phyloP scores from a whole-genome alignment of 768 basidiomycete genomes.

The Boletus eberwhitei region DNA sequence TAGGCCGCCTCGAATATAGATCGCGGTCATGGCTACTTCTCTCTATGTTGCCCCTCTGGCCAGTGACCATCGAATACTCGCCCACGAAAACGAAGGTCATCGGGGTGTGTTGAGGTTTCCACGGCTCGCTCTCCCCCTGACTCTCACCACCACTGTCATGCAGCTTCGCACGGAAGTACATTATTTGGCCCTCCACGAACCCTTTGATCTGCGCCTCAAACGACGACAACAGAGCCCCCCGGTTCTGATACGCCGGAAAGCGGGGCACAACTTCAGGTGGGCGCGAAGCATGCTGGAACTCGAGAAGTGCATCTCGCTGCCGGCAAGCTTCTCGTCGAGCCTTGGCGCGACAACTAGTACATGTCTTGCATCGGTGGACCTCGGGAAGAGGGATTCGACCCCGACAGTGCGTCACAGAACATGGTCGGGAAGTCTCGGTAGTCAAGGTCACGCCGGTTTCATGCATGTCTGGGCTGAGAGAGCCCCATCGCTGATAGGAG shows the following conservation, averaged over 20 bases:
- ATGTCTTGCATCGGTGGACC: conserved; percentile 42
- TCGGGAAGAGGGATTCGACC: conserved; percentile 34
- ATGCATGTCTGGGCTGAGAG: conserved; percentile 1
- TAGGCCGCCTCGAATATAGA: background rate
- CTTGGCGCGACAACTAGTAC: conserved; percentile 35
- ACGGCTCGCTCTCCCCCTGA: background rate
- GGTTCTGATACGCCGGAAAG: conserved; percentile 22
- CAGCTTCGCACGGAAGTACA: conserved; percentile 21
- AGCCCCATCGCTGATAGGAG: conserved; percentile 2
- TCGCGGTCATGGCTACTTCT: background rate
- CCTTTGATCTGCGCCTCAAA: conserved; percentile 15
- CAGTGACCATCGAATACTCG: conserved; percentile 25
- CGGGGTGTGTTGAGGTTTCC: background rate
- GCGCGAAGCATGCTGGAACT: too few species aligned
- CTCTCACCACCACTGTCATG: background rate
- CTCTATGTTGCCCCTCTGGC: background rate
- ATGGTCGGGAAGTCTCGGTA: conserved; percentile 35
- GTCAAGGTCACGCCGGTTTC: background rate
- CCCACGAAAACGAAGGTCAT: conserved; percentile 23
- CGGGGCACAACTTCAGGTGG: conserved; percentile 7
- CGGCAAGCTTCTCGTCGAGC: conserved; percentile 9
- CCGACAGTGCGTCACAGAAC: conserved; percentile 33
- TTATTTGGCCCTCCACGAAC: conserved; percentile 25
- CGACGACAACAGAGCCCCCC: conserved; percentile 8
- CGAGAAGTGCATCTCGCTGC: background rate